Conservation (phyloP, 441 rosid genomes). For the Populus hybrid region DNA sequence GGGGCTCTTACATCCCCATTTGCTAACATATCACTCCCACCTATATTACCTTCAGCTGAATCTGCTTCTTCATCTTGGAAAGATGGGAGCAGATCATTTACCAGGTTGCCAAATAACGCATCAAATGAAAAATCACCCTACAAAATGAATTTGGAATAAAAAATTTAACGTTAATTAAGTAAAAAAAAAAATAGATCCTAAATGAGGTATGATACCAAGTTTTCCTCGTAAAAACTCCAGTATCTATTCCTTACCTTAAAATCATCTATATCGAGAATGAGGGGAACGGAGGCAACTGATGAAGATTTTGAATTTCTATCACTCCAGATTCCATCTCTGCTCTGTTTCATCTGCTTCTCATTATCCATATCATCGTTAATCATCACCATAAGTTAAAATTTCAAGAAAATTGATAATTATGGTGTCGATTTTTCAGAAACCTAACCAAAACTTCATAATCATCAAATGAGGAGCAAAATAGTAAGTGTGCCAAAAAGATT, state of each 20-base stretch:
- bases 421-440: background rate
- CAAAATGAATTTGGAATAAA: slow-evolving; percentile 12
- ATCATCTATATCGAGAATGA: slow-evolving; percentile 86
- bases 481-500: background rate
- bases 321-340: slow-evolving; percentile 33
- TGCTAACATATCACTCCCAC: slow-evolving; percentile 57
- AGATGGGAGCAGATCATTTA: slow-evolving; percentile 80
- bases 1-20: slow-evolving; percentile 69
- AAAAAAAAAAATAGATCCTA: background rate
- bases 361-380: background rate
- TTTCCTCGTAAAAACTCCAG: background rate
- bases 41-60: slow-evolving; percentile 49
- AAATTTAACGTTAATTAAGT: background rate
- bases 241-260: slow-evolving; percentile 66
- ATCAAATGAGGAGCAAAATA: background rate
- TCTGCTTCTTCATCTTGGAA: slow-evolving; percentile 85
- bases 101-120: slow-evolving; percentile 89
- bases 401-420: background rate
- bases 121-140: slow-evolving; percentile 99
- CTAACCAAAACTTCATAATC: background rate
- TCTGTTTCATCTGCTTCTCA: slow-evolving; percentile 2
- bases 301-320: slow-evolving; percentile 53
- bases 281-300: slow-evolving; percentile 58
- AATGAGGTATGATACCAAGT: background rate
- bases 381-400: background rate